Base-by-base conservation (phyloP, 495 filamentous ascomycete genomes). In the Cercophora sp. region DNA sequence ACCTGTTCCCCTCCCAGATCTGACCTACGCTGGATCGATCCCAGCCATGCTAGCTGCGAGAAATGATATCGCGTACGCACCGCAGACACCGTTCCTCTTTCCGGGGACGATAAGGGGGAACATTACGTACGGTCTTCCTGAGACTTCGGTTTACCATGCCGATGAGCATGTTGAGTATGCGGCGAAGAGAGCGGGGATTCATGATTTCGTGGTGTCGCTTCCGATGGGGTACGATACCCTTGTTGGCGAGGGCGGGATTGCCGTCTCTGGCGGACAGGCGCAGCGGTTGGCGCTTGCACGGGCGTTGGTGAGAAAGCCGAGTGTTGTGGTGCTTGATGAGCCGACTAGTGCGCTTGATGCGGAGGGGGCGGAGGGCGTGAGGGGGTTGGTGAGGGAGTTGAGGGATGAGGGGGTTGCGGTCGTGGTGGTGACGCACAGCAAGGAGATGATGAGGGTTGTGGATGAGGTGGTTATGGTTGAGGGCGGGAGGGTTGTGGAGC, bases 261-360 rank as follows among this genome's bases (percentile, higher is more conserved):
- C 79, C 0, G 63, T 98, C 1, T 89, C 85, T 0, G 91, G 90
- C 2, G 93, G 93, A 0, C 93, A 98, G 59, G 83, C 84, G 2
- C 91, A 96, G 60, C 78, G 89, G 0, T 55, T 97, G 5, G 82
- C 84, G 4, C 91, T 97, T 48, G 90, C 91, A 2, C 71, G 93
- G 1, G 91, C 92, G 3, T 68, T 97, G 1, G 73, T 87, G 2
- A 72, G 89, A 0, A 67, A 75, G 16, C 89, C 89, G 0, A 74
- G 76, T 34, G 65, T 96, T 5, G 63, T 97, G 16, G 78, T 98
- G 0, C 66, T 97, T 10, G 93, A 98, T 54, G 93, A 97, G 65
- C 86, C 91, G 3, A 97, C 93, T 0, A 87, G 82, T 23, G 84
- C 82, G 26, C 68, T 98, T 10, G 93, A 98, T 62, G 74, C 74